Conservation (phyloP, 1,284 basidiomycete genomes). For the Athelia sp. region DNA sequence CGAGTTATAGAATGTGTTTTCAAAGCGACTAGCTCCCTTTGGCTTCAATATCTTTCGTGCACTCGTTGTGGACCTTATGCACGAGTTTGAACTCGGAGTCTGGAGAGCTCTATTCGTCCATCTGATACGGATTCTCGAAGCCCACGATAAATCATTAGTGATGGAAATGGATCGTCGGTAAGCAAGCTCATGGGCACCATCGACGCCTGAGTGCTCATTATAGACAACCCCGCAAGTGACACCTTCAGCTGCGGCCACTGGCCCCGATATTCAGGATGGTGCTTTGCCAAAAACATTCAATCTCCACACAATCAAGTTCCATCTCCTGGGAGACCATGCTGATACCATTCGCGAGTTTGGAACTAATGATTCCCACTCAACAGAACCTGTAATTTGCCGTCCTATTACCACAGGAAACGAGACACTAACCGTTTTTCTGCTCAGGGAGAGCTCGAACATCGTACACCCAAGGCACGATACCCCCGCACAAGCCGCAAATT, state of each 20-base stretch:
- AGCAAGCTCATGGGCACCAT: neutral
- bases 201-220: too few species aligned
- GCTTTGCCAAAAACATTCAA: conserved; percentile 16
- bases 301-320: conserved; percentile 18
- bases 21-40: conserved; percentile 2
- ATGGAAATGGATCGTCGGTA: conserved; percentile 10
- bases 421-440: neutral
- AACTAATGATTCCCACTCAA: conserved; percentile 15
- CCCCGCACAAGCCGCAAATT: conserved; percentile 21
- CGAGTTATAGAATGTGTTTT: conserved; percentile 18
- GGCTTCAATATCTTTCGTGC: conserved; percentile 14
- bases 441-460: conserved; percentile 28
- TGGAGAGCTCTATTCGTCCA: conserved; percentile 23
- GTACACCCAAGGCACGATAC: conserved; percentile 23
- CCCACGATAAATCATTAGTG: conserved; percentile 5
- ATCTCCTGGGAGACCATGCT: conserved; percentile 17
- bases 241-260: conserved; percentile 4
- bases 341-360: conserved; percentile 11
- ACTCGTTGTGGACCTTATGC: conserved; percentile 19
- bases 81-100: conserved; percentile 21
- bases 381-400: conserved; percentile 5
- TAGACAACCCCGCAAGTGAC: neutral
- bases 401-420: conserved; percentile 13
- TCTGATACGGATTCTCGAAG: conserved; percentile 18
- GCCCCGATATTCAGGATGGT: neutral